Base-by-base conservation (phyloP, 1,284 basidiomycete genomes). In the Mrakiaceae sp. region DNA sequence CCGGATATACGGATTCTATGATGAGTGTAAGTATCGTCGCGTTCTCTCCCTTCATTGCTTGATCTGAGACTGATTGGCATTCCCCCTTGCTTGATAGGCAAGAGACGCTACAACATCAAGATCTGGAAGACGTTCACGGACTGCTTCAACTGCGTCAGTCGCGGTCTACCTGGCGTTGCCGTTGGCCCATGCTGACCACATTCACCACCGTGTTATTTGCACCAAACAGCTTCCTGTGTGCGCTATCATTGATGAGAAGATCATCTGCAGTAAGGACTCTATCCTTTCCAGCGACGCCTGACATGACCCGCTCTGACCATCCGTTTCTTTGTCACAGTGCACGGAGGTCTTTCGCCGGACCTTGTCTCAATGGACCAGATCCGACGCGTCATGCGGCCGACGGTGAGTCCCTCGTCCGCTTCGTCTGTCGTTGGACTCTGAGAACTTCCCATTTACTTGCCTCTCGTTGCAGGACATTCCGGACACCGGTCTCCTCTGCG, bases 111-210 rank as follows among this genome's bases (percentile, higher is more conserved):
- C 82, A 95, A 95, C 81, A 95, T 95, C 82, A 95, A 95, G 78
- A 82, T 95, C 72, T 95, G 92, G 91, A 95, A 95, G 82, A 95
- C 92, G 54, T 95, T 95, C 76, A 95, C 91, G 63, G 91, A 95
- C 77, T 94, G 91, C 79, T 95, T 95, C 82, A 95, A 95, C 79
- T 95, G 92, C 75, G 60, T 61, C 8, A 4, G 60, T 61, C 40
- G 2, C 5, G 14, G 27, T 27, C 27, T 2, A 27, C 12, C 12
- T 54, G 52, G 27, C 27, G 11, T n/a, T 54, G 52, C 42, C 42
- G 8, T n/a, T n/a, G 11, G n/a, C n/a, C 11, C 49, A 51, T 60
- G 6, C 51, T 46, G 49, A 46, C 39, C 49, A 16, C 12, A 3
- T 51, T 27, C 27, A 4, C 11, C 49, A 11, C 8, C 9, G 8